Evolutionary conservation across 1,284 basidiomycete species (phyloP), one percentile per base, ranked within the genome.

Genomic region (Porodaedalea pini): DNA sequence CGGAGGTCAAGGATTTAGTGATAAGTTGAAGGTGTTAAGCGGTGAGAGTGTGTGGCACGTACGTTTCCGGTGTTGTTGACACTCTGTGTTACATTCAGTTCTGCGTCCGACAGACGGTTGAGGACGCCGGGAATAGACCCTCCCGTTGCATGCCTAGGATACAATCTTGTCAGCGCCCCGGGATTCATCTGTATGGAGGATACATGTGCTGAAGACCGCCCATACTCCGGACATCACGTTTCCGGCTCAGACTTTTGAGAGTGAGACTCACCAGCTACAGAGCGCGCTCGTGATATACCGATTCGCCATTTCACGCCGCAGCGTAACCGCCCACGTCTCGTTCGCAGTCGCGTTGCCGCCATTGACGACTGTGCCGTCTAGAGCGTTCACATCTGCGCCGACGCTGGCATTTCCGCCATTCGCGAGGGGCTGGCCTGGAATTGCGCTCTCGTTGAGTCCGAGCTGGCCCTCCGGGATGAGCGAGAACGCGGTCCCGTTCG

Each of bases 281-380:
- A 96, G 80, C 0, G 83, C 84, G 56, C 90, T 88, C 37, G 86
- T 77, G 63, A 92, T 76, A 70, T 94, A 96, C 27, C 93, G 80
- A 66, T 92, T 92, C 13, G 86, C 88, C 57, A 93, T 70, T 69
- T 92, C 83, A 51, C 88, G 78, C 64, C 78, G 78, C 17, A 96
- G 74, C 2, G 77, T 73, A 27, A 75, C 72, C 2, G 74, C 75
- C 91, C 91, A 93, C 4, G 81, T 83, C 65, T 90, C 86, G 48
- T 82, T 77, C 36, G 67, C 63, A 0, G 78, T 80, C 1, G 79
- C 76, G 61, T 84, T 88, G 10, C 90, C 89, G 15, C 89, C 88
- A 65, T 90, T 91, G 7, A 81, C 60, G n/a, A 90, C 81, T 0
- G 86, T 87, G 1, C 85, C 83, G 56, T 75, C 76, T 49, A 76